Evolutionary conservation across 495 filamentous ascomycete genomes (phyloP), one percentile per base, ranked within the genome.

Genomic region (Aspergillus nidulans): DNA sequence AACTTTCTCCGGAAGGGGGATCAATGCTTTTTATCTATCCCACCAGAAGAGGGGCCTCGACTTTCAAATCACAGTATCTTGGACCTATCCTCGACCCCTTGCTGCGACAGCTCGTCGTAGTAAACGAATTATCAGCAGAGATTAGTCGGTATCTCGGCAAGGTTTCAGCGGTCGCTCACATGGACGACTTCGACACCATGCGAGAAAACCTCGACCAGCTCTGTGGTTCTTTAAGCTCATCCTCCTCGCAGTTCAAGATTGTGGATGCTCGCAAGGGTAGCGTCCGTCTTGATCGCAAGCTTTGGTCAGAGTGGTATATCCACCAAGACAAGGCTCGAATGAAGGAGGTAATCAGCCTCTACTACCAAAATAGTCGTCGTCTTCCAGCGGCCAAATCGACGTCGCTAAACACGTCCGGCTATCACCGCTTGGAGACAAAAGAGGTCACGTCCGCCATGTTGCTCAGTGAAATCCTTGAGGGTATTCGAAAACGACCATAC

Each of bases 291-390:
- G 78, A 82, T 46, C 78, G 85, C 21, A 69, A 74, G 7, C 74
- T 79, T 6, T 90, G 86, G 86, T 71, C 70, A 16, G 81, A 88
- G 44, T 90, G 86, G 86, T 89, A 80, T 73, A 80, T 82, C 28
- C 81, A 86, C 55, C 86, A 90, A 59, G 86, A 90, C 61, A 81
- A 81, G 53, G 66, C 76, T n/a, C 78, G 86, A 21, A 80, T 90
- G 55, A 77, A 84, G 52, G 77, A 81, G 25, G 70, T 81, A 0
- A 79, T 89, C 30, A 77, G 75, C 13, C 67, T 76, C 32, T 84
- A 86, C 56, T 84, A 80, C 63, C 72, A 79, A 47, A 81, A 78
- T 30, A 72, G 75, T 25, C 71, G 72, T 20, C 74, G 72, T 16
- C 63, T 75, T 9, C 72, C 76, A 10, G 63, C 67, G 6, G 64